Evolutionary conservation across 345 rosid genomes (phyloP).

Genomic region (sweet orange (Citrus sinensis)): DNA sequence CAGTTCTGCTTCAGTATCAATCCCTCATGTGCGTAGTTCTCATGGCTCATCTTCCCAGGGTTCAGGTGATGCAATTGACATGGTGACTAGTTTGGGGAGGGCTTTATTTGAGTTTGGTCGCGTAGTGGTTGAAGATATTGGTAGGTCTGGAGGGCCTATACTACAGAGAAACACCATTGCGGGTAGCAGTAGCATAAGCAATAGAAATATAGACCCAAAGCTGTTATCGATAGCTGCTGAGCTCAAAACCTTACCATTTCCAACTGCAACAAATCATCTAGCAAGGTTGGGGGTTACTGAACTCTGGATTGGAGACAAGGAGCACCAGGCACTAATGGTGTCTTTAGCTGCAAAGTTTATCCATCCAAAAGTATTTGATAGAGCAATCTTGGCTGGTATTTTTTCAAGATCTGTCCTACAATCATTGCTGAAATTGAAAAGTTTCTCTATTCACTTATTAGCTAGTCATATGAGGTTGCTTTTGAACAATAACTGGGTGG

Average conservation of each 20-base stretch:
- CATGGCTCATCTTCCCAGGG: slow-evolving; percentile 35
- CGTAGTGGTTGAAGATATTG: slow-evolving; percentile 90
- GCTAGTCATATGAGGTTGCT: slow-evolving; percentile 71
- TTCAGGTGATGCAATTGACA: slow-evolving; percentile 94
- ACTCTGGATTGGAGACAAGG: slow-evolving; percentile 83
- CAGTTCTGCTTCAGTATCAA: slow-evolving; percentile 29
- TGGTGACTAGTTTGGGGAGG: slow-evolving; percentile 87
- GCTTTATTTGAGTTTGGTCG: slow-evolving; percentile 92
- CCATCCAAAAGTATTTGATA: slow-evolving; percentile 73
- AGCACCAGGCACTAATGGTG: slow-evolving; percentile 75
- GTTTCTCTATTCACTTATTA: slow-evolving; percentile 66
- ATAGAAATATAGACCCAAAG: slow-evolving; percentile 42
- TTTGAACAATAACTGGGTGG: slow-evolving; percentile 78
- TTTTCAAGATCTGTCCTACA: slow-evolving; percentile 53
- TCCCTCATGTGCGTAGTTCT: slow-evolving; percentile 27
- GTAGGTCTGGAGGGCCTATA: slow-evolving; percentile 56
- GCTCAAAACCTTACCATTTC: slow-evolving; percentile 81
- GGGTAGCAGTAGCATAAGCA: slow-evolving; percentile 29
- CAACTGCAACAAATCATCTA: slow-evolving; percentile 73
- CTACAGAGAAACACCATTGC: slow-evolving; percentile 28
- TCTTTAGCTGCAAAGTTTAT: slow-evolving; percentile 72
- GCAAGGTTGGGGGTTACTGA: slow-evolving; percentile 64
- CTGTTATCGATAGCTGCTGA: slow-evolving; percentile 50
- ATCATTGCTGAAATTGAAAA: slow-evolving; percentile 52
- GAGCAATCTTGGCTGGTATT: slow-evolving; percentile 58